Evolutionary conservation across 345 rosid genomes (phyloP).

Genomic region (Melastoma malabathricum): DNA sequence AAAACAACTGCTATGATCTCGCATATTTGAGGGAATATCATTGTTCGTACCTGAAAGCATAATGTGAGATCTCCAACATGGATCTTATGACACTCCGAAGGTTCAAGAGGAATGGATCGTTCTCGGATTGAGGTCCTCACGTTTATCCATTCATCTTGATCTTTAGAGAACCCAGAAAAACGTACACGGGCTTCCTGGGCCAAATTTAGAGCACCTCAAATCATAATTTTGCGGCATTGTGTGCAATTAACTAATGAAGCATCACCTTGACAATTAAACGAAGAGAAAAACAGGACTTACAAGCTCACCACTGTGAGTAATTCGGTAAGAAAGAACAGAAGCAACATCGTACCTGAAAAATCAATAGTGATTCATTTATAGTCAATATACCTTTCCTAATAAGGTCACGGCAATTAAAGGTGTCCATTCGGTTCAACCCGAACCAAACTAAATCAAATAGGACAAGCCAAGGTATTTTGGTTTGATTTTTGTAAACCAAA

Average conservation of each 20-base stretch:
- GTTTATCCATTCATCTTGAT: constrained; percentile 83
- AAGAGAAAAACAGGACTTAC: constrained; percentile 44
- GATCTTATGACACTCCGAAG: constrained; percentile 58
- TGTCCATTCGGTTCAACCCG: not conserved
- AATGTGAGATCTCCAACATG: constrained; percentile 55
- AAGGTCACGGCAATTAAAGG: not conserved
- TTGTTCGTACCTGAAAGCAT: constrained; percentile 50
- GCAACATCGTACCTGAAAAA: constrained; percentile 67
- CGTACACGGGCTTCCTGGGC: constrained; percentile 78
- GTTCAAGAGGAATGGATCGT: constrained; percentile 71
- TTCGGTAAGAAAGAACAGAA: constrained; percentile 44
- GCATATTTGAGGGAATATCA: not conserved
- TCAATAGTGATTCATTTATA: constrained; percentile 3
- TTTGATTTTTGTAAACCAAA: too few relatives aligned
- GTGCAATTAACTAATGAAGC: not conserved
- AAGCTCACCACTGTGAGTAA: constrained; percentile 44
- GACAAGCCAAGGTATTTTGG: too few relatives aligned
- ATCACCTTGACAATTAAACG: too few relatives aligned
- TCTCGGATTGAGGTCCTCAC: constrained; percentile 46
- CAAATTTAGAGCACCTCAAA: constrained; percentile 4
- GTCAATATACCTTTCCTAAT: not conserved
- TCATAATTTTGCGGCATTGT: not conserved
- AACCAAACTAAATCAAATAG: too few relatives aligned
- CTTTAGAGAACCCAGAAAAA: constrained; percentile 47
- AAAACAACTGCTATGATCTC: not conserved